Base-by-base conservation (phyloP, 495 filamentous ascomycete species). In the Bacidia rubella region DNA sequence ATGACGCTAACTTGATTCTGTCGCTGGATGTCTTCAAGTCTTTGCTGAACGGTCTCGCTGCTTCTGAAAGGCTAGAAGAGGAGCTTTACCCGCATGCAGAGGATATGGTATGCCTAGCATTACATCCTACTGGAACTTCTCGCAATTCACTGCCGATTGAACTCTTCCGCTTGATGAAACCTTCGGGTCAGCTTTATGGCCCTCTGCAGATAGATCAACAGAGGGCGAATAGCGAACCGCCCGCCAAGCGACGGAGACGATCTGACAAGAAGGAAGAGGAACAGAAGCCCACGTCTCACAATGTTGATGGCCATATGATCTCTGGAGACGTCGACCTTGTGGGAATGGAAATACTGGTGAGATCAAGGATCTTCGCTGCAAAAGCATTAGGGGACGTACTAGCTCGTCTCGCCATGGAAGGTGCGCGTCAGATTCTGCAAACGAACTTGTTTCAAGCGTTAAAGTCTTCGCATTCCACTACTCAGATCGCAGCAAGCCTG, bases 251-350 rank as follows among this genome's bases (percentile, higher is more conserved):
- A 51, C 78, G 87, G 27, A 80, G 86, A 57, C 90, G 87, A 62
- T 83, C 82, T 0, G 85, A 88, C 29, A 90, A 86, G 73, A 81
- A 83, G 42, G 47, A 50, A 3, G 79, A 85, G 20, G 64, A 77
- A n/a, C 68, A 77, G 23, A 62, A 78, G 0, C 67, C 70, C 23
- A 80, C 82, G 12, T 74, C 81, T 2, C 93, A 98, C 65, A 95
- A 98, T 64, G 87, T 98, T 32, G 92, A 98, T 62, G 92, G 87
- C 17, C 88, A 93, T 60, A 96, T 98, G 87, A 87, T 98, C 67
- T 85, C 88, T 60, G 92, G 92, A 41, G 92, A 98, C 62, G 82
- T 96, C 49, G 92, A 98, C 58, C 70, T 98, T 40, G 89, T 97
- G 24, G 90, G 93, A 43, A 72, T 82, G 47, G 93, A 98, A 51